Evolutionary conservation across 371 early-diverging fungal species (phyloP).

Genomic region (Massospora cicadina): DNA sequence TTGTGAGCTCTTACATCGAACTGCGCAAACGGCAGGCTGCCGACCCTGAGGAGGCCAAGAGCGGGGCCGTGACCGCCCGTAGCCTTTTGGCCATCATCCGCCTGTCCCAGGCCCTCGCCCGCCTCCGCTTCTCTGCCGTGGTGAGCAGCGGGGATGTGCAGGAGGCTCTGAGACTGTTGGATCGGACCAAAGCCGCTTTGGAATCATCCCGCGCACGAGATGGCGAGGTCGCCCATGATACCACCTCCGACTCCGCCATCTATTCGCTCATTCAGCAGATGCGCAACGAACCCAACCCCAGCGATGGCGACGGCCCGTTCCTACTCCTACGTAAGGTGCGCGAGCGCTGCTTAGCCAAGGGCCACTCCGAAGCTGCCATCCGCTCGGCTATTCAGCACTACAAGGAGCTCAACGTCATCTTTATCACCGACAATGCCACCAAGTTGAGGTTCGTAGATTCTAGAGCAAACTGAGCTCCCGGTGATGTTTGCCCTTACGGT

Average conservation of each 20-base stretch:
- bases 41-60: slow-evolving; percentile 17
- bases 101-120: slow-evolving; percentile 76
- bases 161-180: slow-evolving; percentile 86
- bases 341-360: not conserved
- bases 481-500: too few species aligned
- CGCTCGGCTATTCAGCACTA: not conserved
- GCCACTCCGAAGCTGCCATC: not conserved
- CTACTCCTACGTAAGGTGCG: not conserved
- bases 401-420: not conserved
- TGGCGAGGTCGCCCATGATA: not conserved
- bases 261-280: not conserved
- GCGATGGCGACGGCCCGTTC: not conserved
- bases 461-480: too few species aligned
- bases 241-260: not conserved
- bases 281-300: not conserved
- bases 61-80: slow-evolving; percentile 58
- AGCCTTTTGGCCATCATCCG: slow-evolving; percentile 84
- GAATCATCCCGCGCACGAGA: slow-evolving; percentile 4
- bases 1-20: slow-evolving; percentile 76
- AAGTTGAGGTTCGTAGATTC: not conserved
- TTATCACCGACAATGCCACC: not conserved
- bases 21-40: slow-evolving; percentile 52
- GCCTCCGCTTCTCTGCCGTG: slow-evolving; percentile 62
- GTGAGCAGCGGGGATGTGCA: slow-evolving; percentile 78
- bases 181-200: slow-evolving; percentile 56